Conservation (phyloP, 352 stramenopile genomes). For the Phytophthora capsici region DNA sequence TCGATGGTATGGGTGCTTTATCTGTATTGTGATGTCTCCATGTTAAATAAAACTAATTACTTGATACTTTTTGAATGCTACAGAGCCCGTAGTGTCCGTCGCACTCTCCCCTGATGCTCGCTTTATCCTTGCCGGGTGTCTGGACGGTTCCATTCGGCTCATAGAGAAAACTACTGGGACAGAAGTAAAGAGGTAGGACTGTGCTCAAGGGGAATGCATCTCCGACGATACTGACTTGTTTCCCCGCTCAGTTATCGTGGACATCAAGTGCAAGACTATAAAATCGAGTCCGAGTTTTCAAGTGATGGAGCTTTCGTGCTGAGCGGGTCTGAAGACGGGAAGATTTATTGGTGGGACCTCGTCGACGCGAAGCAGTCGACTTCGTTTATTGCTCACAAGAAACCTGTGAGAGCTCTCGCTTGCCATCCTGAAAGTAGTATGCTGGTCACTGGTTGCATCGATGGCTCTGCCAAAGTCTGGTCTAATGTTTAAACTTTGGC, state of each 20-base stretch:
- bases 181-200: slow-evolving; percentile 73
- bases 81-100: slow-evolving; percentile 82
- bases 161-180: slow-evolving; percentile 71
- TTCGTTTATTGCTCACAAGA: slow-evolving; percentile 65
- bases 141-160: slow-evolving; percentile 78
- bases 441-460: slow-evolving; percentile 66
- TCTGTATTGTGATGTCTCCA: background rate
- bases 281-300: slow-evolving; percentile 73
- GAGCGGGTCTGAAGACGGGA: slow-evolving; percentile 80
- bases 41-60: background rate
- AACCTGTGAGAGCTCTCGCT: slow-evolving; percentile 66
- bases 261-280: slow-evolving; percentile 70
- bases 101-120: slow-evolving; percentile 74
- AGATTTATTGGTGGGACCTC: slow-evolving; percentile 72
- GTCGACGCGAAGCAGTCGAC: slow-evolving; percentile 40
- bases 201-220: background rate
- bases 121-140: slow-evolving; percentile 78
- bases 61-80: slow-evolving; percentile 4
- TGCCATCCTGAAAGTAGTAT: slow-evolving; percentile 70
- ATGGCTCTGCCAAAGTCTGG: slow-evolving; percentile 82
- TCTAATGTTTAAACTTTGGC: slow-evolving; percentile 14
- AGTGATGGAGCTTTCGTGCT: slow-evolving; percentile 69
- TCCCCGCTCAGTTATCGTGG: slow-evolving; percentile 55
- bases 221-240: slow-evolving; percentile 4
- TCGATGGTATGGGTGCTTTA: slow-evolving; percentile 49